These are phyloP conservation scores for Kockiozyma suomiensis DNA, from an alignment of 805 yeast species.

Conservation along the genomic window DNA sequence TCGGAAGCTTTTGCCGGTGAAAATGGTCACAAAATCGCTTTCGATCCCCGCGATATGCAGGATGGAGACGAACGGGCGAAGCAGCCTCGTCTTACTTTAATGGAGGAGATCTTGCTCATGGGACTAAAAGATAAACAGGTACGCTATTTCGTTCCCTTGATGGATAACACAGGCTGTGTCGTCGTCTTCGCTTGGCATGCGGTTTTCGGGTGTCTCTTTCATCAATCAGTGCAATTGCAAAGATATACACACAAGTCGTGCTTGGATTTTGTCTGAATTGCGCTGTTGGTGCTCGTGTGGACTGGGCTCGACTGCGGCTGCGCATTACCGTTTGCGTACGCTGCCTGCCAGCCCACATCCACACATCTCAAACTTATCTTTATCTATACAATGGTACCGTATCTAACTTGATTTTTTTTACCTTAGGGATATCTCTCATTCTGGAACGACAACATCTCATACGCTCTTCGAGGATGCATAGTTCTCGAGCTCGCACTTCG, in stretches of 20 bases:
- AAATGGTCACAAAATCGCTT: constrained; percentile 69
- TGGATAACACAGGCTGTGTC: not conserved
- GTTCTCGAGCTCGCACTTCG: constrained; percentile 89
- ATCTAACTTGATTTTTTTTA: not conserved
- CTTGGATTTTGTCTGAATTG: no score
- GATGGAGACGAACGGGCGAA: constrained; percentile 49
- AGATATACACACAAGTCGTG: not conserved
- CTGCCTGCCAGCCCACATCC: no score
- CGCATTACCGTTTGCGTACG: not conserved
- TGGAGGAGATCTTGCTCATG: constrained; percentile 94
- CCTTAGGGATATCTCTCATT: constrained; percentile 87
- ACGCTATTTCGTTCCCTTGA: not conserved
- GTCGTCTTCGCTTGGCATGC: not conserved
- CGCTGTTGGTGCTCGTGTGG: not conserved
- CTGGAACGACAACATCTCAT: constrained; percentile 97
- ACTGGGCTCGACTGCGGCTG: not conserved
- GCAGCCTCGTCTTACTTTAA: constrained; percentile 78
- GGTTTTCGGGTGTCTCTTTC: not conserved
- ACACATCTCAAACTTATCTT: not conserved
- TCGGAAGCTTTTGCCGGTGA: constrained; percentile 19
- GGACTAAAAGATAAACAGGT: constrained; percentile 90
- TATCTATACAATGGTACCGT: not conserved
- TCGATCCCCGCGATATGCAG: constrained; percentile 71
- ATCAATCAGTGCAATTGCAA: not conserved
- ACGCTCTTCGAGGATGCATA: constrained; percentile 93